Evolutionary conservation across 202 grass and related monocot species (phyloP).

Genomic region (Hordeum pubiflorum): DNA sequence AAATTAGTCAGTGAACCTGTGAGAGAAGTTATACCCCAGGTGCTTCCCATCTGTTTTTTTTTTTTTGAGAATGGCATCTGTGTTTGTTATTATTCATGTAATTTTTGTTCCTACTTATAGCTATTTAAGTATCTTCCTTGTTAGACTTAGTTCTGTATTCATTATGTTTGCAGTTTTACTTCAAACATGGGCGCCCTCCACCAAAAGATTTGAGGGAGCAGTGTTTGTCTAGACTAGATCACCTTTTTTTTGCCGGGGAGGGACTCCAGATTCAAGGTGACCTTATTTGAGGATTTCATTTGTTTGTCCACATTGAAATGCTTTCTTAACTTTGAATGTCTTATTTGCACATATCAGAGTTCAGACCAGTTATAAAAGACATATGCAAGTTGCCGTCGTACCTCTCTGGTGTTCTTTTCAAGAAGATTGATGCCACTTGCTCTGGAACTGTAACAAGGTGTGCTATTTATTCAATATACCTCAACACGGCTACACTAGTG

Average conservation of each 20-base stretch:
- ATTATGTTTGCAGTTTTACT: slow-evolving; percentile 75
- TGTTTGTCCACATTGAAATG: not conserved
- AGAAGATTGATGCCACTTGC: slow-evolving; percentile 67
- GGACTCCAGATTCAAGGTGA: slow-evolving; percentile 80
- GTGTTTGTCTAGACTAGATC: slow-evolving; percentile 82
- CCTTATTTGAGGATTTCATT: slow-evolving; percentile 11
- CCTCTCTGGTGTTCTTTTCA: slow-evolving; percentile 77
- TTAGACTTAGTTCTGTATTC: slow-evolving; percentile 6
- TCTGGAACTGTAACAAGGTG: slow-evolving; percentile 87
- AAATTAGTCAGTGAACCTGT: slow-evolving; percentile 95
- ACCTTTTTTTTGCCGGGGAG: slow-evolving; percentile 86
- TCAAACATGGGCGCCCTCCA: slow-evolving; percentile 79
- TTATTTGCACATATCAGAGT: slow-evolving; percentile 53
- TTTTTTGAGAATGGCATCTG: not conserved
- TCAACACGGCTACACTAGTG: slow-evolving; percentile 5
- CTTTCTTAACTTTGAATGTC: slow-evolving; percentile 26
- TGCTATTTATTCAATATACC: slow-evolving; percentile 20
- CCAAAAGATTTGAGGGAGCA: slow-evolving; percentile 86
- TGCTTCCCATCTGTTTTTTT: slow-evolving; percentile 18
- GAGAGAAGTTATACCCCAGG: slow-evolving; percentile 97
- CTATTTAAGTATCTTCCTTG: not conserved
- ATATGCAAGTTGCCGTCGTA: slow-evolving; percentile 93
- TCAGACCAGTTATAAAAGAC: slow-evolving; percentile 87
- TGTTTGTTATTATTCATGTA: not conserved
- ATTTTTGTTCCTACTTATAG: slow-evolving; percentile 8